phyloP scores from a whole-genome alignment of 495 filamentous ascomycete genomes.

The Podospora comata region DNA sequence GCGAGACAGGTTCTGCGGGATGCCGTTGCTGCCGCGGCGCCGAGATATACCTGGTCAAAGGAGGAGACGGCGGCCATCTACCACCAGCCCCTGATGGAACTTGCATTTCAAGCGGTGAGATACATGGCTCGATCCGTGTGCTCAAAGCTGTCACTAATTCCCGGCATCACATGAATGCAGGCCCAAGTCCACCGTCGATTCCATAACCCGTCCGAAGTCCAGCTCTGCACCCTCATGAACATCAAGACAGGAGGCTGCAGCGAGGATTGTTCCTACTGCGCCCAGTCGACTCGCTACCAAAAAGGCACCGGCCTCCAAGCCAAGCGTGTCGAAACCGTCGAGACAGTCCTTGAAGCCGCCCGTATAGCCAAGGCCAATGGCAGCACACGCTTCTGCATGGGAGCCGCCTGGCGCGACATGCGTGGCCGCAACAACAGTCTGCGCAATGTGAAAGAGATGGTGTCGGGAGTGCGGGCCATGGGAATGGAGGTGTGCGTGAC shows the following conservation, averaged over 20 bases:
- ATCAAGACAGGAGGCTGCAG: constrained; percentile 91
- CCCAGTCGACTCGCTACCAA: constrained; percentile 74
- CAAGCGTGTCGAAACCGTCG: constrained; percentile 70
- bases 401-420: constrained; percentile 89
- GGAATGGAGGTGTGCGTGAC: constrained; percentile 87
- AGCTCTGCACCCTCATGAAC: constrained; percentile 90
- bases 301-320: constrained; percentile 78
- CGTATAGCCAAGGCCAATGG: constrained; percentile 73
- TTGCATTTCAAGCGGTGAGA: constrained; percentile 69
- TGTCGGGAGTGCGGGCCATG: constrained; percentile 69
- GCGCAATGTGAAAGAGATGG: constrained; percentile 76
- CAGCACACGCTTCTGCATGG: constrained; percentile 87
- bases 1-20: constrained; percentile 28
- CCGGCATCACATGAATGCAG: constrained; percentile 36
- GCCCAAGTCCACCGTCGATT: constrained; percentile 73
- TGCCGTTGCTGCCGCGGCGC: constrained; percentile 55
- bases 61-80: constrained; percentile 75
- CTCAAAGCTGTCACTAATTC: too few species aligned
- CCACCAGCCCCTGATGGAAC: constrained; percentile 70
- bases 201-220: constrained; percentile 72
- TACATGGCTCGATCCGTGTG: neutral
- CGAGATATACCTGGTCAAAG: constrained; percentile 71
- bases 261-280: constrained; percentile 87
- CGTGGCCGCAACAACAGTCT: constrained; percentile 75
- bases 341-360: constrained; percentile 72